Evolutionary conservation across 1,284 basidiomycete species (phyloP), one percentile per base, ranked within the genome.

Genomic region (Austroboletus novae-zelandiae): DNA sequence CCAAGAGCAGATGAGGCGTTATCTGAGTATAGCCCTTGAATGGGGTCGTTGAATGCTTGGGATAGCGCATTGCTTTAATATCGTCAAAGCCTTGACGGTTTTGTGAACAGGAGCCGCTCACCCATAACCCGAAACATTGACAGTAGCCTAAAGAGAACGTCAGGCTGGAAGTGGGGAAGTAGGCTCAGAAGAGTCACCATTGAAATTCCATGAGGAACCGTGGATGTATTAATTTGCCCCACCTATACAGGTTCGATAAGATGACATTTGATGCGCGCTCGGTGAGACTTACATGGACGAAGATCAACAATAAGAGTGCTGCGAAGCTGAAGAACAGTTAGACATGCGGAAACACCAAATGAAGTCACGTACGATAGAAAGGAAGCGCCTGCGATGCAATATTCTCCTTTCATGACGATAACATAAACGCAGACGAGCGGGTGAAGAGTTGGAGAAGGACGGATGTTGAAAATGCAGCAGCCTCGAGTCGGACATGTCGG

Each of bases 181-280:
- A 49, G 25, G 45, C 41, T 39, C 32, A 18, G 54, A 47, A 43
- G 53, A 51, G 36, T 70, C 65, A 88, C 88, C 86, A 91, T 86
- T 52, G 79, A 76, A 53, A 91, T 81, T 54, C 76, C 77, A 54
- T 80, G 79, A 54, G 88, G 86, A 25, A 89, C 82, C 32, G 73
- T 75, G 18, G 84, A 81, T 41, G 85, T 86, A 66, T 83, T 90
- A 63, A 85, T 89, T 79, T 91, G 89, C 49, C 85, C 88, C 51
- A 91, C 80, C 89, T 91, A 56, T 44, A 55, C 45, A 52, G 43
- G 36, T 17, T 50, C 49, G 62, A 70, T 73, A 61, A 73, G 67
- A 70, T 68, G 23, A 52, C 18, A 45, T 44, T 17, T 57, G 56
- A 61, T 45, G 45, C 52, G 48, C 57, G 45, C 48, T 37, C 32